phyloP scores from a whole-genome alignment of 2,329 filamentous ascomycete genomes.

The Stemphylium vesicarium region DNA sequence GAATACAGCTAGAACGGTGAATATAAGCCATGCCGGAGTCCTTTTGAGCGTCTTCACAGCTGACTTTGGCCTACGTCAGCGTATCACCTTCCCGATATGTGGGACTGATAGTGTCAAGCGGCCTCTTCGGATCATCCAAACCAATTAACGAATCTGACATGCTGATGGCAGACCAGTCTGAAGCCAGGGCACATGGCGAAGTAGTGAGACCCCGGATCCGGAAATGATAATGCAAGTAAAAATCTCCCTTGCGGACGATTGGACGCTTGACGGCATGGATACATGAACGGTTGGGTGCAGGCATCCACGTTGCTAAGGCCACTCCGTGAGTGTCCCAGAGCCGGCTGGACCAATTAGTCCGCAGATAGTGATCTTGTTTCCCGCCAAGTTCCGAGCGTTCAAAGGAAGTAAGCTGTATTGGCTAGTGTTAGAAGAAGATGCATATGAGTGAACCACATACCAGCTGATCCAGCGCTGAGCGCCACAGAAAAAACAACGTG shows the following conservation, averaged over 20 bases:
- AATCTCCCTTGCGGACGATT: slow-evolving; percentile 4
- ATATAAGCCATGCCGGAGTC: background rate
- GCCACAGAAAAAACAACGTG: background rate
- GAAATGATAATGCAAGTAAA: slow-evolving; percentile 9
- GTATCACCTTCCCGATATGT: background rate
- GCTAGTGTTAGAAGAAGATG: background rate
- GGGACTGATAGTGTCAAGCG: background rate
- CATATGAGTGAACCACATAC: background rate
- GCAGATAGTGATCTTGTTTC: background rate
- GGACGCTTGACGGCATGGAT: slow-evolving; percentile 2
- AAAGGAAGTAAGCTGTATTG: background rate
- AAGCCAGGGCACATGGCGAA: background rate
- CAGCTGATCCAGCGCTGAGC: background rate
- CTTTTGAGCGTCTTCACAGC: background rate
- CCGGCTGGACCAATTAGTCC: background rate
- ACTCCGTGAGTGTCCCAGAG: slow-evolving; percentile 1
- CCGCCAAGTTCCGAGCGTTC: background rate
- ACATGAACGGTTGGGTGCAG: background rate
- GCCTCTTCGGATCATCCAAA: background rate
- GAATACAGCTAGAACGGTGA: background rate
- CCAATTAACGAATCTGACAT: slow-evolving; percentile 8
- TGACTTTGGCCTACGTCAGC: background rate
- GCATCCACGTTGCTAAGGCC: background rate
- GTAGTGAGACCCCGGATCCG: slow-evolving; percentile 1
- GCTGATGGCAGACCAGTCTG: slow-evolving; percentile 2